Evolutionary conservation across 495 filamentous ascomycete species (phyloP), one percentile per base, ranked within the genome.

Genomic region (Cercophora samala): DNA sequence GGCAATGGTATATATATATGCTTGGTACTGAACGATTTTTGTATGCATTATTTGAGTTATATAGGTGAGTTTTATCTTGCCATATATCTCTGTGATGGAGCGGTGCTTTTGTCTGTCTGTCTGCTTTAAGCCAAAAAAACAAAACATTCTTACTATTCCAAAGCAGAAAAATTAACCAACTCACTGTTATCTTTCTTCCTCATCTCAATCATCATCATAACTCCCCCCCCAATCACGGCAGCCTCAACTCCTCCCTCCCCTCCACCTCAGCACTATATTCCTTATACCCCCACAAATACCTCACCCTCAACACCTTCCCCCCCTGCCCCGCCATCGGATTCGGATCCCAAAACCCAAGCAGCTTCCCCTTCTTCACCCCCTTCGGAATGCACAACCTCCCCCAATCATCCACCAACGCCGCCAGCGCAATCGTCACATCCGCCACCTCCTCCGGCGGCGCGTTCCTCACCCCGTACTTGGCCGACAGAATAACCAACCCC

Each of bases 331-430:
- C 71, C 25, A 82, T 73, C 13, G 86, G 85, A 13, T 82, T 83
- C 9, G 85, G 85, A 63, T 88, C 85, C 71, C 87, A 77, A 72
- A 87, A 87, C 3, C 85, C 86, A 5, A 85, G 69, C 18, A 87
- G 76, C 69, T 84, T 75, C 64, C 81, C 82, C 84, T 82, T 73
- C 19, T 62, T 52, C 24, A 71, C 53, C 15, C 73, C 73, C 58
- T 6, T 46, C 0, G 73, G 71, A 26, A 75, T 74, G 3, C 60
- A 55, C 64, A 77, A 26, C 61, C 53, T 26, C 1, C 56, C 62
- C 6, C 64, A 65, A 5, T 42, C 67, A 55, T 73, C 71, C 8
- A 76, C 72, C 19, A 76, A 37, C 59, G 72, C 75, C 5, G 73
- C 74, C 54, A 77, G 68, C 11, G 75, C 74, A 53, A 76, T 69